Conservation (phyloP, 306 rosid genomes). For the Begonia fuchsioides region DNA sequence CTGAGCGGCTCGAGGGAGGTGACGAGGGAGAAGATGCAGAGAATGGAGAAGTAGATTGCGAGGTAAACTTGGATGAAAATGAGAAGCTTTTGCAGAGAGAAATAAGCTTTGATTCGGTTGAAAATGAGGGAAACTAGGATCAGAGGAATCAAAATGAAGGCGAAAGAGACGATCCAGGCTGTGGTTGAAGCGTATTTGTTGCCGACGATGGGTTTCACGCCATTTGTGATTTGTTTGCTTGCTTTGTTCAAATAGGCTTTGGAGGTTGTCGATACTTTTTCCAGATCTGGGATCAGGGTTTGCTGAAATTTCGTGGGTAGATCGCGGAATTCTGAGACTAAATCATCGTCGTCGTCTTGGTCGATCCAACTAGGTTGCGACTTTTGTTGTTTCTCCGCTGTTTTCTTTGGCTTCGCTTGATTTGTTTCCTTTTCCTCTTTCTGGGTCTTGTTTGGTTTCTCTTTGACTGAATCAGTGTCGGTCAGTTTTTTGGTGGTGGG, state of each 20-base stretch:
- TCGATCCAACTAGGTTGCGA: conserved; percentile 32
- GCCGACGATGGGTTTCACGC: conserved; percentile 78
- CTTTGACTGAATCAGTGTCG: conserved; percentile 8
- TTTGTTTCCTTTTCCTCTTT: conserved; percentile 12
- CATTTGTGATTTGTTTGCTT: conserved; percentile 54
- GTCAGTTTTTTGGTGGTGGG: conserved; percentile 23
- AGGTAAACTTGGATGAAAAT: conserved; percentile 84
- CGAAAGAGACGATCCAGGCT: conserved; percentile 42
- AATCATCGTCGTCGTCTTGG: conserved; percentile 35
- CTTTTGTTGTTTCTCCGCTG: conserved; percentile 3
- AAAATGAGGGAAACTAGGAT: conserved; percentile 61
- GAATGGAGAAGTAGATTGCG: conserved; percentile 72
- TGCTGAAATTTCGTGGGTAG: conserved; percentile 48
- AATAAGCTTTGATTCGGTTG: conserved; percentile 70
- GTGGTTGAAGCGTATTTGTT: conserved; percentile 70
- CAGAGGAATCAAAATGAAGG: conserved; percentile 55
- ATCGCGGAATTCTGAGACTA: conserved; percentile 48
- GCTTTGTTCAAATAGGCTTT: conserved; percentile 48
- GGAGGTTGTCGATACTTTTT: conserved; percentile 60
- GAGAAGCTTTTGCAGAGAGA: conserved; percentile 78
- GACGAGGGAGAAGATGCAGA: conserved; percentile 40
- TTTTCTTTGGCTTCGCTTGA: conserved; percentile 25
- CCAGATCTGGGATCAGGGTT: conserved; percentile 65
- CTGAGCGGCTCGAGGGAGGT: conserved; percentile 71
- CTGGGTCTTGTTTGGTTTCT: conserved; percentile 5